Evolutionary conservation across 73 alveolate species (phyloP), one percentile per base, ranked within the genome.

Genomic region (Stentor coeruleus): DNA sequence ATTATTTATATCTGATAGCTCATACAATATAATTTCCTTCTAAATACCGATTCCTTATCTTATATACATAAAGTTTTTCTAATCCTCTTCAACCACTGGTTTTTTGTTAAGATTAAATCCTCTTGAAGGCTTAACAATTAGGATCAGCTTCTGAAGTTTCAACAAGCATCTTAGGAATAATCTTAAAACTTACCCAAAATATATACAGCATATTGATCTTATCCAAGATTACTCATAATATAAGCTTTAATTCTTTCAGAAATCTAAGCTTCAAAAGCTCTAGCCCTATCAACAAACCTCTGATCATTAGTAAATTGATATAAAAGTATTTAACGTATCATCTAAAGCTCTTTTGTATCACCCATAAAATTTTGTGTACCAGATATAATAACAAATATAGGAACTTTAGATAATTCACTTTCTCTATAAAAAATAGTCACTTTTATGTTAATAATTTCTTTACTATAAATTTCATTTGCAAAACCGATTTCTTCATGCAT

Each of bases 111-210:
- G 36, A 20, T 66, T 66, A 14, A 40, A 40, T 66, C 79, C 79
- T 26, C 79, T 40, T 1, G 79, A 31, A 75, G 83, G 86, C 38
- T 57, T 79, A 20, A 58, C 59, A 98, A 81, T 96, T 97, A 30
- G 97, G 94, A 86, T 95, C 95, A 38, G 94, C 88, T 40, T 99
- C 99, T 49, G 99, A 97, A 84, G 96, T 97, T 81, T 97, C 99
- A 82, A 97, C 92, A 14, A 97, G 90, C 14, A 96, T 97, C 89
- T 98, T 94, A 20, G 99, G 99, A 38, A 97, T 91, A 38, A 93
- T 94, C 83, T 97, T 99, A 88, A 97, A 95, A 14, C 99, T 94
- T 88, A 94, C 95, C 15, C 98, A 93, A 97, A 88, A 93, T 93
- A 88, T 92, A 95, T 82, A 96, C 92, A 83, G 99, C 99, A 86